Evolutionary conservation across 2,329 filamentous ascomycete species (phyloP).

Genomic region (Monilinia laxa): DNA sequence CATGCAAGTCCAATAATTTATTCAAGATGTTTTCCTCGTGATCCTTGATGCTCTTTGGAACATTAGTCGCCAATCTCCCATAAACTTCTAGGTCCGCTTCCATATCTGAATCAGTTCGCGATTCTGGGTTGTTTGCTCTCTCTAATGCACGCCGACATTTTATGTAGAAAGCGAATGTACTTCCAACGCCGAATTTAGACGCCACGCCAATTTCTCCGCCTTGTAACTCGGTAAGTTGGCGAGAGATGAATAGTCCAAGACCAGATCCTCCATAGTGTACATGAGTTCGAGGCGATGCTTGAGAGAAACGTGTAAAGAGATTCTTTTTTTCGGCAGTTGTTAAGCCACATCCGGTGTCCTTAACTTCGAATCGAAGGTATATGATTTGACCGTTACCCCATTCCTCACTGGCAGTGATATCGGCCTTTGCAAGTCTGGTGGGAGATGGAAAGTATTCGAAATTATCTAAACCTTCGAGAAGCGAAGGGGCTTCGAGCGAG

Average conservation of each 20-base stretch:
- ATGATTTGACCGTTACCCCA: slow-evolving; percentile 48
- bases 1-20: slow-evolving; percentile 1
- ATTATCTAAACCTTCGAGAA: slow-evolving; percentile 13
- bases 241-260: slow-evolving; percentile 75
- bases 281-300: slow-evolving; percentile 73
- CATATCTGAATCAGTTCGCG: slow-evolving; percentile 12
- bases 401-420: slow-evolving; percentile 34
- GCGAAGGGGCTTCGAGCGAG: slow-evolving; percentile 45
- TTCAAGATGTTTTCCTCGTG: slow-evolving; percentile 17
- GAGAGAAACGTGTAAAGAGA: slow-evolving; percentile 75
- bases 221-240: slow-evolving; percentile 76
- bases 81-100: slow-evolving; percentile 15
- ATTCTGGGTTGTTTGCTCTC: slow-evolving; percentile 5
- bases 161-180: slow-evolving; percentile 74
- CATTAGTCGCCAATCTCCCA: slow-evolving; percentile 25
- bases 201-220: slow-evolving; percentile 76
- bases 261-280: slow-evolving; percentile 79
- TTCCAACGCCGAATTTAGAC: slow-evolving; percentile 65
- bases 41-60: slow-evolving; percentile 20
- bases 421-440: slow-evolving; percentile 36
- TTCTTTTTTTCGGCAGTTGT: slow-evolving; percentile 67
- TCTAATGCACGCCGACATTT: slow-evolving; percentile 46
- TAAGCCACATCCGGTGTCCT: slow-evolving; percentile 73
- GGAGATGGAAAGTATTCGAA: slow-evolving; percentile 30
- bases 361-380: slow-evolving; percentile 70